These are phyloP conservation scores for Volvariella volvacea DNA, from an alignment of 1,284 basidiomycete species.

Conservation along the genomic window DNA sequence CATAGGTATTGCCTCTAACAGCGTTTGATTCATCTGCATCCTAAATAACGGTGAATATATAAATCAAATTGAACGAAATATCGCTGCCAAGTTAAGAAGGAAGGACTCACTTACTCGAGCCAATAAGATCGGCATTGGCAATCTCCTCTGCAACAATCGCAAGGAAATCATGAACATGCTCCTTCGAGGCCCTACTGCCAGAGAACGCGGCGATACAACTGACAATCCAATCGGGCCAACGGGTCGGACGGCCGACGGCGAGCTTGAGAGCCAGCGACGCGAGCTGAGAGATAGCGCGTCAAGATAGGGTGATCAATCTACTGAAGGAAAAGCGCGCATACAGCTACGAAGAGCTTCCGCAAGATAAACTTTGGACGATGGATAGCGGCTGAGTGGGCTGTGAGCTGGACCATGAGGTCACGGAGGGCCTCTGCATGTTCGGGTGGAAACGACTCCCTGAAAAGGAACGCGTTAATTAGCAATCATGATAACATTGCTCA, in stretches of 20 bases:
- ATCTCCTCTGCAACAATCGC: conserved; percentile 83
- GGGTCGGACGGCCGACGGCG: conserved; percentile 44
- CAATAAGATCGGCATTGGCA: conserved; percentile 64
- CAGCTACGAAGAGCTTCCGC: conserved; percentile 81
- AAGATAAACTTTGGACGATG: conserved; percentile 64
- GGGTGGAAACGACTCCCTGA: conserved; percentile 56
- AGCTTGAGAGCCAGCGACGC: conserved; percentile 73
- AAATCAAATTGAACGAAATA: background rate
- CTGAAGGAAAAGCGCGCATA: conserved; percentile 33
- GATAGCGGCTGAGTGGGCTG: conserved; percentile 47
- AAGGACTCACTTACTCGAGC: conserved; percentile 60
- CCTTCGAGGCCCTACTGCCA: conserved; percentile 43
- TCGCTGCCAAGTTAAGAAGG: conserved; percentile 2
- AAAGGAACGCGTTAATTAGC: background rate
- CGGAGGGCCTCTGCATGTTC: conserved; percentile 47
- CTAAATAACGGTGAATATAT: conserved; percentile 24
- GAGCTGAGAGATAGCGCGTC: conserved; percentile 33
- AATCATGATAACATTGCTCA: no score
- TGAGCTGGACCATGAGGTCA: conserved; percentile 59
- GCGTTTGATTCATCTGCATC: conserved; percentile 53
- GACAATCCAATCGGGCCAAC: conserved; percentile 72
- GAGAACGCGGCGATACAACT: conserved; percentile 53
- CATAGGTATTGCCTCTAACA: conserved; percentile 59
- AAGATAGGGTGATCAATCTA: conserved; percentile 6
- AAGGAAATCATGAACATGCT: conserved; percentile 69